Evolutionary conservation across 1,139 yeast genomes (phyloP), one percentile per base, ranked within the genome.

Genomic region (Saccharomyces hybrid): DNA sequence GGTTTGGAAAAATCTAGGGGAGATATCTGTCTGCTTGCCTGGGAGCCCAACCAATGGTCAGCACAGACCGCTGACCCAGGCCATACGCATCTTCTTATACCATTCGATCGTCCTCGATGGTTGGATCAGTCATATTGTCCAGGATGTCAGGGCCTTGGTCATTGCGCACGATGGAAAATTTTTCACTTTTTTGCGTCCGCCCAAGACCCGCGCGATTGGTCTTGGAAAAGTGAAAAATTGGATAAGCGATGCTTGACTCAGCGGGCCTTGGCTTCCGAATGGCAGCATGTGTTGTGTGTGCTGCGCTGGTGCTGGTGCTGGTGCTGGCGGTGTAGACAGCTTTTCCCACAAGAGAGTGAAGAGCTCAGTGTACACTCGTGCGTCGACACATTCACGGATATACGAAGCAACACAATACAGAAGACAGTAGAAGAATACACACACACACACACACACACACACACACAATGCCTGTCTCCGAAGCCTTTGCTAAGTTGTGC

Each of bases 401-500:
- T 6, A 38, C 21, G 19, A 14, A 38, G 24, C 12, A 4, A 9
- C 6, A 38, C 5, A 38, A 19, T 19, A 24, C 26, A 5, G 26
- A 38, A 16, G n/a, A 38, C 7, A 38, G 44, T 38, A 16, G 44
- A 38, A 38, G 5, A 38, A 38, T 11, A 16, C 16, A 38, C 24
- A 9, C 16, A 42, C 24, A 9, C 16, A 42, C 24, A 9, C 16
- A 42, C 24, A 9, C 16, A 42, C 24, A 9, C 16, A 42, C 24
- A 9, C 16, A 42, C 24, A 9, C 16, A 42, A 81, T 81, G 86
- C 81, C 85, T 54, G 75, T 81, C 60, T 84, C 78, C 73, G 81
- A 80, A 69, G 73, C 83, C 11, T 78, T 83, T 64, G 81, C 84
- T 49, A 78, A 81, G 54, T 74, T 83, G 62, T 79, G 85, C 51